These are phyloP conservation scores for Urochloa ruziziensis DNA, from an alignment of 176 grass and related monocot species.

Conservation along the genomic window DNA sequence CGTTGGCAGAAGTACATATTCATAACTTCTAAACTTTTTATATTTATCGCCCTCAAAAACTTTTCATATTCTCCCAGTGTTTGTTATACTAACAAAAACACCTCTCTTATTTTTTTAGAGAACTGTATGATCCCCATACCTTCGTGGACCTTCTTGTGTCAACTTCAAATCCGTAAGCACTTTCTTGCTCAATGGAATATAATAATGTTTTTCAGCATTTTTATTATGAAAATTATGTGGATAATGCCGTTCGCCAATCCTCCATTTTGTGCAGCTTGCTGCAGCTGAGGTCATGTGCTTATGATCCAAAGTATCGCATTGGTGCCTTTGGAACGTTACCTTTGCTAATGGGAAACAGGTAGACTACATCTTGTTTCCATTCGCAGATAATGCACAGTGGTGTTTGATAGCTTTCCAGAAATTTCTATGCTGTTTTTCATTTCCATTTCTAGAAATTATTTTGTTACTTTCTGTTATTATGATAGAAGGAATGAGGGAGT, in stretches of 20 bases:
- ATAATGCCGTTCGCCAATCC: neutral
- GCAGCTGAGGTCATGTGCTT: slow-evolving; percentile 74
- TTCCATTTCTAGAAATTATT: neutral
- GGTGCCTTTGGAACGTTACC: slow-evolving; percentile 83
- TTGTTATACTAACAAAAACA: slow-evolving; percentile 30
- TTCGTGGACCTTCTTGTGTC: slow-evolving; percentile 90
- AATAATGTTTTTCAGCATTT: neutral
- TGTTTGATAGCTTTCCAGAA: slow-evolving; percentile 32
- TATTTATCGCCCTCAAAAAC: neutral
- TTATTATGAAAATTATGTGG: slow-evolving; percentile 5
- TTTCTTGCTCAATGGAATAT: slow-evolving; percentile 22
- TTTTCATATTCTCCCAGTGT: neutral
- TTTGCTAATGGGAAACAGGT: slow-evolving; percentile 81
- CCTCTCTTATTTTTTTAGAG: slow-evolving; percentile 47
- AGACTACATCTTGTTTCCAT: slow-evolving; percentile 14
- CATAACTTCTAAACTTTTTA: neutral
- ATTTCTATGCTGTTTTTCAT: slow-evolving; percentile 1
- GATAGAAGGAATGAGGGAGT: slow-evolving; percentile 16
- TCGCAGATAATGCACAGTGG: slow-evolving; percentile 13
- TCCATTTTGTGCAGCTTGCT: slow-evolving; percentile 56
- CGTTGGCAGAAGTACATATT: slow-evolving; percentile 75
- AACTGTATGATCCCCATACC: slow-evolving; percentile 79
- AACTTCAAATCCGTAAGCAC: slow-evolving; percentile 65
- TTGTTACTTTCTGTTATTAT: slow-evolving; percentile 20
- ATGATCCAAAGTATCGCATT: slow-evolving; percentile 68